Base-by-base conservation (phyloP, 2,329 filamentous ascomycete genomes). In the Colletotrichum orbiculare region DNA sequence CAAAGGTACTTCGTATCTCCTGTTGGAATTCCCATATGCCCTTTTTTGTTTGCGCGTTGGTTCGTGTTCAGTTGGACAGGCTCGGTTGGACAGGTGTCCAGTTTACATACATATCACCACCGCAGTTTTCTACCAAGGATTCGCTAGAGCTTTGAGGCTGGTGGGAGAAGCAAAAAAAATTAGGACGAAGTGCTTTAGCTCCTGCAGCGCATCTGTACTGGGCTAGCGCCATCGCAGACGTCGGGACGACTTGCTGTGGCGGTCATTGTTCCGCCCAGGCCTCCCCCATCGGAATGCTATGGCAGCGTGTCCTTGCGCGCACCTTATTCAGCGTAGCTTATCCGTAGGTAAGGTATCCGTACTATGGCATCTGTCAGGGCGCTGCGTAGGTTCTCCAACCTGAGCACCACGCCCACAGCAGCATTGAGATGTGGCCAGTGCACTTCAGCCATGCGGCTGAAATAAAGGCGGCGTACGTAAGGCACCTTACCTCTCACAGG, bases 341-440 rank as follows among this genome's bases (percentile, higher is more conserved):
- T 25, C 25, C 25, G 15, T 15, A 15, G 15, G 15, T 15, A 15
- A 15, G 15, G 25, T 41, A n/a, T n/a, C n/a, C n/a, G n/a, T n/a
- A 13, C 38, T 2, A 6, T 41, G 38, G 38, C 38, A 10, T 9
- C 38, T 41, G 25, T 2, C 38, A 10, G 9, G 6, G 9, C 6
- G 9, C 38, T 13, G 38, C 38, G 38, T 41, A 17, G 17, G 17
- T 17, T 17, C 17, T 17, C 17, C 17, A 17, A 9, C 38, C 9
- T 41, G 38, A 10, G 9, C 13, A 13, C 9, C 38, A 9, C 38
- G 38, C 42, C 35, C 41, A 54, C 42, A 10, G 34, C 48, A 64
- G 55, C 60, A 15, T 42, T 47, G 57, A 25, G 25, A 38, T 12
- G 48, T 46, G 61, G 56, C 39, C 56, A 60, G 61, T 64, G 61